Percentiles rank a stretch among this genome's conserved stretches.
These are phyloP conservation scores for Brasilioporus rufonigricans DNA, from an alignment of 768 basidiomycete species.

Conservation along the genomic window DNA sequence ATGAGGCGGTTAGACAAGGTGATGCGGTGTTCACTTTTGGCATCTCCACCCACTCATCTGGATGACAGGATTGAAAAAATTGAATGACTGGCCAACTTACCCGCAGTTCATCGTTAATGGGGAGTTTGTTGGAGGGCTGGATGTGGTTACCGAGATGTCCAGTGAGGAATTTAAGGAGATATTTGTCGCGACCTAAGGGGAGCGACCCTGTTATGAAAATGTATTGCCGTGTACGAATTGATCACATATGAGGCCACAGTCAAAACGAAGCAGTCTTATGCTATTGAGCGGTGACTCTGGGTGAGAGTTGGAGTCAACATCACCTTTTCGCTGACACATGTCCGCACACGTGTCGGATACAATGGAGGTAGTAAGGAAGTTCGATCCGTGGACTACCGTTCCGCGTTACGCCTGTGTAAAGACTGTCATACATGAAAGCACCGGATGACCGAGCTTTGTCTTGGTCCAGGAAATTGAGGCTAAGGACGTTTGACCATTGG, in stretches of 20 bases:
- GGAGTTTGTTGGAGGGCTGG: conserved; percentile 92
- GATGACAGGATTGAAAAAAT: conserved; percentile 56
- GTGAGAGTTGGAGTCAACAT: no score
- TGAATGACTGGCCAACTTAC: conserved; percentile 91
- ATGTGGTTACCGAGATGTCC: conserved; percentile 86
- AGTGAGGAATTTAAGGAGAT: conserved; percentile 71
- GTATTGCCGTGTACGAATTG: no score
- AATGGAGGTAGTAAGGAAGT: no score
- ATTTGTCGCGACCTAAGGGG: conserved; percentile 4
- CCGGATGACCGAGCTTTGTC: background rate
- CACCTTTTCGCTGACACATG: no score
- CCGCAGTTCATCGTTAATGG: conserved; percentile 86
- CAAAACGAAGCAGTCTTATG: no score
- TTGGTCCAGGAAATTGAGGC: background rate
- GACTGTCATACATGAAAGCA: background rate
- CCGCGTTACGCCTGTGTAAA: background rate
- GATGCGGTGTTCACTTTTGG: conserved; percentile 18
- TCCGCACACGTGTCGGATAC: no score
- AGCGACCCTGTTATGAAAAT: no score
- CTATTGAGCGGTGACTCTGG: no score
- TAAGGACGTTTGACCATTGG: background rate
- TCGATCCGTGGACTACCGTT: background rate
- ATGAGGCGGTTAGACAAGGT: conserved; percentile 83
- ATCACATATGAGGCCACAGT: no score
- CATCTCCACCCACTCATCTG: conserved; percentile 2